Conservation (phyloP, 192 early-diverging fungal species). For the Rhizophagus sp. region DNA sequence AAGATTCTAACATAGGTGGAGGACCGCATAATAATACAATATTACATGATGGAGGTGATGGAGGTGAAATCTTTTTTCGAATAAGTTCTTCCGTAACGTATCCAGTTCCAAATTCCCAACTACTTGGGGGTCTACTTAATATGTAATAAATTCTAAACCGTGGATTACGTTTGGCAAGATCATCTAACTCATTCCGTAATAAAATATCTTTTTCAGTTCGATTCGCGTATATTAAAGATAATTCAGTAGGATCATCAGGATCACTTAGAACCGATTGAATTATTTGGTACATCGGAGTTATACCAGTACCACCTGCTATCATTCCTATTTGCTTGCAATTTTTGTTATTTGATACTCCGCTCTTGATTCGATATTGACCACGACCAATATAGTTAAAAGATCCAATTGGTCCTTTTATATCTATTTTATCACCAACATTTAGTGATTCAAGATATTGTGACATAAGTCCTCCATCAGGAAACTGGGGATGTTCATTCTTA, state of each 20-base stretch:
- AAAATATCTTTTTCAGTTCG: constrained; percentile 77
- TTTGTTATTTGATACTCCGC: background rate
- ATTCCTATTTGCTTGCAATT: constrained; percentile 65
- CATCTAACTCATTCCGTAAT: constrained; percentile 67
- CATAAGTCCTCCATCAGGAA: constrained; percentile 56
- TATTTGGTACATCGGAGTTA: constrained; percentile 84
- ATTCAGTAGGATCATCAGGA: constrained; percentile 65
- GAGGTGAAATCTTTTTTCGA: constrained; percentile 34
- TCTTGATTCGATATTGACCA: constrained; percentile 29
- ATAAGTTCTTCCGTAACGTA: constrained; percentile 37
- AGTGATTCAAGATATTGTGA: constrained; percentile 65
- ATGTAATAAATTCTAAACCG: constrained; percentile 69
- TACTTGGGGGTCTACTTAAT: constrained; percentile 40
- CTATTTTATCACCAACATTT: constrained; percentile 70
- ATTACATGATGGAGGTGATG: background rate
- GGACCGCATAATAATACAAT: constrained; percentile 50
- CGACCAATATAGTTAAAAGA: constrained; percentile 67
- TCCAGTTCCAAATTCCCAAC: constrained; percentile 41
- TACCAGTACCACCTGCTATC: constrained; percentile 86
- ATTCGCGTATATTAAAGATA: constrained; percentile 80
- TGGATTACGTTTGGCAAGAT: constrained; percentile 53
- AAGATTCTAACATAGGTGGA: constrained; percentile 42
- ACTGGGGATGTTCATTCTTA: constrained; percentile 34
- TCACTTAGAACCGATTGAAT: constrained; percentile 66
- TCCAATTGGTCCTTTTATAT: constrained; percentile 80